phyloP scores from a whole-genome alignment of 768 basidiomycete species.

The Lactarius sanguifluus region DNA sequence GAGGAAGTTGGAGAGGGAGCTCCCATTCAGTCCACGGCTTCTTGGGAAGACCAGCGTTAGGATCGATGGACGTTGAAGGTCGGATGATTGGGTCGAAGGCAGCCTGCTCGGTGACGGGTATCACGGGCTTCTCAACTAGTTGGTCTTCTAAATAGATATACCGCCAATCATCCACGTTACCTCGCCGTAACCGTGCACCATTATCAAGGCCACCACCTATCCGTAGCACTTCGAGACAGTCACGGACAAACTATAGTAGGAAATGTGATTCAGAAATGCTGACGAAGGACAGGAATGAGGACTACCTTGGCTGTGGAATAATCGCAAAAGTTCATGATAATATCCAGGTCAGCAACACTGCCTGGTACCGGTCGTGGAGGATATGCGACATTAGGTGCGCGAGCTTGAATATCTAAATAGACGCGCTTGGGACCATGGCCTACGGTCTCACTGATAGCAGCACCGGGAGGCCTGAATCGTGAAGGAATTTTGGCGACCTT shows the following conservation, averaged over 20 bases:
- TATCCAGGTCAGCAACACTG: slow-evolving; percentile 85
- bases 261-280: slow-evolving; percentile 2
- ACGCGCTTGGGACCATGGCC: slow-evolving; percentile 77
- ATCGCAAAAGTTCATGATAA: slow-evolving; percentile 91
- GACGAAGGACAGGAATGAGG: slow-evolving; percentile 15
- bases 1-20: slow-evolving; percentile 48
- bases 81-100: slow-evolving; percentile 32
- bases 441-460: slow-evolving; percentile 54
- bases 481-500: slow-evolving; percentile 47
- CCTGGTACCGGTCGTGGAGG: slow-evolving; percentile 86
- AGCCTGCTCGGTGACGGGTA: slow-evolving; percentile 35
- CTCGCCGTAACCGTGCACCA: slow-evolving; percentile 69
- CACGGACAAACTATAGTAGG: slow-evolving; percentile 79
- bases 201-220: slow-evolving; percentile 88
- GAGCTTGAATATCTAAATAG: slow-evolving; percentile 69
- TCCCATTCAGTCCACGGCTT: slow-evolving; percentile 67
- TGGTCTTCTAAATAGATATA: slow-evolving; percentile 80
- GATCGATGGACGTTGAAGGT: slow-evolving; percentile 40
- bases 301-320: slow-evolving; percentile 74
- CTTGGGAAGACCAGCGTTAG: slow-evolving; percentile 56
- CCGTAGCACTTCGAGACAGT: slow-evolving; percentile 94
- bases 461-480: slow-evolving; percentile 47
- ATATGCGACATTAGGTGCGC: slow-evolving; percentile 67
- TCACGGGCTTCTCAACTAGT: slow-evolving; percentile 42
- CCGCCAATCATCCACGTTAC: slow-evolving; percentile 78